A percentile compares a stretch with the other conserved stretches of the same genome.
phyloP scores from a whole-genome alignment of 805 yeast genomes.

The Kazachstania viticola region DNA sequence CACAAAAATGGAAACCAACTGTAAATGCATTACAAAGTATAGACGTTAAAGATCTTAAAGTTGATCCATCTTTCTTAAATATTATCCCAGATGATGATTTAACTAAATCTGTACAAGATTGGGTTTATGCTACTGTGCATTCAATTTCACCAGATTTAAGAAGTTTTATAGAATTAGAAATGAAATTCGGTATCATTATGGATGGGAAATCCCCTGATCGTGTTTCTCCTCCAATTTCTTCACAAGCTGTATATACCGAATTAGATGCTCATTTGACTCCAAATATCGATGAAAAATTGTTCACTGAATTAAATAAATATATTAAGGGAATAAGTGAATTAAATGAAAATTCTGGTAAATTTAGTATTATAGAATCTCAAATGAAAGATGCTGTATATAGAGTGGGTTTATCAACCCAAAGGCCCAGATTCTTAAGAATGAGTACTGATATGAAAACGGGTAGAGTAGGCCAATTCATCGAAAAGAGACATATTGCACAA shows the following conservation, averaged over 20 bases:
- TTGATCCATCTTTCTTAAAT: constrained; percentile 40
- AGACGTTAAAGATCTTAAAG: constrained; percentile 22
- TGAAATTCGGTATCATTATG: constrained; percentile 62
- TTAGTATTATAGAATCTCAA: constrained; percentile 49
- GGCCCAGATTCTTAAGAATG: constrained; percentile 53
- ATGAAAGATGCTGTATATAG: constrained; percentile 52
- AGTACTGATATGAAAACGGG: constrained; percentile 60
- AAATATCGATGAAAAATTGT: constrained; percentile 54
- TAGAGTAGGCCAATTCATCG: constrained; percentile 55
- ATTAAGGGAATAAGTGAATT: constrained; percentile 42
- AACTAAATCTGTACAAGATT: constrained; percentile 70
- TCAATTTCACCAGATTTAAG: constrained; percentile 46
- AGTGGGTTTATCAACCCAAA: constrained; percentile 50
- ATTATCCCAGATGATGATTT: constrained; percentile 71
- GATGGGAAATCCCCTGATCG: constrained; percentile 53
- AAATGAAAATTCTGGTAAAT: constrained; percentile 41
- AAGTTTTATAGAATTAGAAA: constrained; percentile 57
- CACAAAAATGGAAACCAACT: constrained; percentile 55
- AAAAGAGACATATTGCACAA: constrained; percentile 64
- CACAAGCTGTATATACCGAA: constrained; percentile 54
- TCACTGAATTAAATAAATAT: constrained; percentile 42
- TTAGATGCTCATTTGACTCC: constrained; percentile 48
- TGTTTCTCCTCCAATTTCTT: constrained; percentile 51
- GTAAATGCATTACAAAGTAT: constrained; percentile 24
- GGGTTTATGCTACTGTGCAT: constrained; percentile 75